These are phyloP conservation scores for Phaeoacremonium minimum DNA, from an alignment of 2,329 filamentous ascomycete species.

Conservation along the genomic window DNA sequence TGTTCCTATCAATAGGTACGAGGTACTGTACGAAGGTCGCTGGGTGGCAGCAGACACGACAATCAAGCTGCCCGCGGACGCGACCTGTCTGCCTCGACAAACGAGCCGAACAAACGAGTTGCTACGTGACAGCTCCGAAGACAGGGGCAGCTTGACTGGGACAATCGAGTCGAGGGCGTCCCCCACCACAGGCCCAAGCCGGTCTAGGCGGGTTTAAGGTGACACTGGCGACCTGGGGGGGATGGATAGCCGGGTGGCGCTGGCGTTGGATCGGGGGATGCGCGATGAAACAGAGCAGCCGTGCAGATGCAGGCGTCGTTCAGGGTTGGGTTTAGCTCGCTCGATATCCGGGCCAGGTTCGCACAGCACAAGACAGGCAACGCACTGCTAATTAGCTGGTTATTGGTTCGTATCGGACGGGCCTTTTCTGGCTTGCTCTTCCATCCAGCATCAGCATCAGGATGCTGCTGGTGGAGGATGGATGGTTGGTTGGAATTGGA, in stretches of 20 bases:
- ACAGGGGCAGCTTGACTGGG: neutral
- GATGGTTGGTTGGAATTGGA: too few species aligned
- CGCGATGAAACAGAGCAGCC: too few species aligned
- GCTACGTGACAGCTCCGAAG: neutral
- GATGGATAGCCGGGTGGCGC: neutral
- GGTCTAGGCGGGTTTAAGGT: neutral
- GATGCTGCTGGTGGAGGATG: too few species aligned
- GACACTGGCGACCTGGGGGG: neutral
- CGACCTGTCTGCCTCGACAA: too few species aligned
- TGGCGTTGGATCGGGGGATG: neutral
- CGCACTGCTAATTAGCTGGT: too few species aligned
- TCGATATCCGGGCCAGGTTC: neutral
- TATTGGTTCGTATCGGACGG: neutral
- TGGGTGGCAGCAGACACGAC: too few species aligned
- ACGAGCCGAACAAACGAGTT: neutral
- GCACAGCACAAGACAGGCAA: neutral
- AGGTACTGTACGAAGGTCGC: neutral
- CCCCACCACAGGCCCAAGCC: neutral
- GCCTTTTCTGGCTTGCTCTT: neutral
- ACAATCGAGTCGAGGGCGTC: neutral
- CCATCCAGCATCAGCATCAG: too few species aligned
- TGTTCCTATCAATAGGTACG: neutral
- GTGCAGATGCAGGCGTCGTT: neutral
- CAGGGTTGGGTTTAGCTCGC: neutral
- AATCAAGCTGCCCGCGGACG: too few species aligned